A percentile compares a stretch with the other conserved stretches of the same genome.
Evolutionary conservation across 345 rosid species (phyloP).

Genomic region (Ricinus communis): DNA sequence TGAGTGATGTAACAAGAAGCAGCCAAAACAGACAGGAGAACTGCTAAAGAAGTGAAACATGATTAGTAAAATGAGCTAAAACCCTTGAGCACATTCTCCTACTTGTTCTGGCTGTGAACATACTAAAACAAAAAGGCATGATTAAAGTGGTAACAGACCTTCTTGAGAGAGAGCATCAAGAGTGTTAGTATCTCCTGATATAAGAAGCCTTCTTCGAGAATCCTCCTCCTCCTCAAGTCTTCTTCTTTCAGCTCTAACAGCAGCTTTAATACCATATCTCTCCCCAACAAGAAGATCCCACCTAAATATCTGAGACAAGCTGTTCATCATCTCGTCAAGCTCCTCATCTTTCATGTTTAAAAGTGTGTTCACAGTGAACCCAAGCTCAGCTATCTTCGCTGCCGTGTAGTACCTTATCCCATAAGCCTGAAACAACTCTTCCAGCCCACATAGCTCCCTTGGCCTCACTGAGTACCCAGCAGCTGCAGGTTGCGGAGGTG

Average conservation of each 20-base stretch:
- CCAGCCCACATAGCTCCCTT: slow-evolving; percentile 67
- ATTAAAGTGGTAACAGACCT: slow-evolving; percentile 41
- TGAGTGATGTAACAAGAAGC: not conserved
- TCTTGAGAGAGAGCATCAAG: slow-evolving; percentile 93
- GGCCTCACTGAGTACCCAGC: slow-evolving; percentile 42
- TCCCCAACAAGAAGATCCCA: slow-evolving; percentile 97
- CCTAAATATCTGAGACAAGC: slow-evolving; percentile 77
- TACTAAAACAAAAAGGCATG: not conserved
- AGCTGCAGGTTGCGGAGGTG: slow-evolving; percentile 22
- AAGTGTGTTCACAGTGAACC: slow-evolving; percentile 92
- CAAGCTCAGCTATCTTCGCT: slow-evolving; percentile 88
- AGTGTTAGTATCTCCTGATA: slow-evolving; percentile 49
- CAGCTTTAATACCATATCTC: slow-evolving; percentile 88
- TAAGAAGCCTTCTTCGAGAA: slow-evolving; percentile 47
- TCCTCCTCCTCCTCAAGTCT: slow-evolving; percentile 70
- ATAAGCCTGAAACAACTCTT: slow-evolving; percentile 76
- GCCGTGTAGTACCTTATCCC: slow-evolving; percentile 85
- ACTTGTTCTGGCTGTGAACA: not conserved
- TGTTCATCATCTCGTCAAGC: slow-evolving; percentile 98
- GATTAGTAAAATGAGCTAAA: not conserved
- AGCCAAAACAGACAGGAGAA: not conserved
- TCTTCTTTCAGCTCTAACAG: slow-evolving; percentile 84
- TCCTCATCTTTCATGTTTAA: slow-evolving; percentile 92
- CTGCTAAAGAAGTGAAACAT: not conserved
- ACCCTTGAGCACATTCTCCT: not conserved